Conservation (phyloP, 2,329 filamentous ascomycete genomes). For the Aspergillus persii region DNA sequence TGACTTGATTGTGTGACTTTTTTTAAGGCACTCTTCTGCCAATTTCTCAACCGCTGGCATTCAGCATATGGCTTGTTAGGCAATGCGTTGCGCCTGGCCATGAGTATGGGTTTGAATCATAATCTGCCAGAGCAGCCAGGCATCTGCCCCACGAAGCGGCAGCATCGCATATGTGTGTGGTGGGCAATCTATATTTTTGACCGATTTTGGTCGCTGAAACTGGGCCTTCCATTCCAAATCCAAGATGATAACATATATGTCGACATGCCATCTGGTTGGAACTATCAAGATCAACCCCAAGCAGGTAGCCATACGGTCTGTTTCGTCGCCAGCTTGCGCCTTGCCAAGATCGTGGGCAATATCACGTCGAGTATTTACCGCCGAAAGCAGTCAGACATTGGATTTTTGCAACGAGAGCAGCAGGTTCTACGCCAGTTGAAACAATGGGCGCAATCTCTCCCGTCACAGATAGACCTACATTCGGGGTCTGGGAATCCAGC, state of each 20-base stretch:
- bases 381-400: constrained; percentile 21
- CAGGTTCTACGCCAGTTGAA: constrained; percentile 31
- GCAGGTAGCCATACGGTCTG: constrained; percentile 33
- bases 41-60: constrained; percentile 28
- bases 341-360: constrained; percentile 28
- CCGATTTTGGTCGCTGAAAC: constrained; percentile 46
- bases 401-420: constrained; percentile 34
- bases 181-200: constrained; percentile 34
- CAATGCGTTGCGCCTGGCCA: constrained; percentile 37
- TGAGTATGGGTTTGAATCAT: constrained; percentile 43
- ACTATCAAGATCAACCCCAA: constrained; percentile 19
- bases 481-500: constrained; percentile 16
- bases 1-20: not conserved
- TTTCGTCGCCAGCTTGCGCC: constrained; percentile 28
- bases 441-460: constrained; percentile 31
- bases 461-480: constrained; percentile 25
- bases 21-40: constrained; percentile 21
- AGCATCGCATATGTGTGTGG: constrained; percentile 32
- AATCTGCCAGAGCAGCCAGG: constrained; percentile 27
- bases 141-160: constrained; percentile 31
- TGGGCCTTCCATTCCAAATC: constrained; percentile 47
- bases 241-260: constrained; percentile 44
- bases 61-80: constrained; percentile 30
- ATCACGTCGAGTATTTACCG: constrained; percentile 28
- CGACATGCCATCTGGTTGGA: constrained; percentile 26